Base-by-base conservation (phyloP, 2,329 filamentous ascomycete genomes). In the Nannizzia gypsea region DNA sequence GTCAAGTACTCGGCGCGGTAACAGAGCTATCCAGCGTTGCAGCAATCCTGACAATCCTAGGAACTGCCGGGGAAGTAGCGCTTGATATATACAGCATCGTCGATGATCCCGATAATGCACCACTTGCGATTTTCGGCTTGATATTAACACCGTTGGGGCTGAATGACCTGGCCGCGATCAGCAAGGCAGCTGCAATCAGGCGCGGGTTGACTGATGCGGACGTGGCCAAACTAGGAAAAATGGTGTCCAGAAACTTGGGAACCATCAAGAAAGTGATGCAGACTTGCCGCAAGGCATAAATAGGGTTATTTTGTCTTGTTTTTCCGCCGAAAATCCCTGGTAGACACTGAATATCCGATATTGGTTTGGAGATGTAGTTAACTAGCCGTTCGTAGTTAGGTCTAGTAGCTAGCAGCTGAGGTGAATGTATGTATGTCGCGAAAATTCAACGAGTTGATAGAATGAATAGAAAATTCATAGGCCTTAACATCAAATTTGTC, bases 81-180 rank as follows among this genome's bases (percentile, higher is more conserved):
- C 34, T 59, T 24, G n/a, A 42, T 22, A 34, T 59, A 38, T 55
- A 55, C 34, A 31, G 28, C 46, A 59, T 59, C 22, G 31, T 59
- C 40, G 58, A 59, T 24, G 20, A 59, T 6, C 46, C 28, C n/a
- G 50, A 55, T 48, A 42, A 42, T 26, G 48, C 48, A 6, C 34
- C 40, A 6, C 50, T 59, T 22, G 58, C 58, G 34, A 59, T 56
- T 56, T 55, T 59, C 15, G 31, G 38, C 34, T 22, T 59, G 1
- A 46, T 46, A 17, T 20, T 46, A 17, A 46, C 42, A 17, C 42
- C 42, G 17, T 46, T 20, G 42, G 42, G 42, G 17, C 42, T 46
- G 17, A 6, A 3, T 46, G 17, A 46, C 13, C 42, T 22, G 42
- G 42, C 6, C 6, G 20, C 1, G 20, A 24, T 15, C 20, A 24